Base-by-base conservation (phyloP, 2,329 filamentous ascomycete genomes). In the Zasmidium angulare region DNA sequence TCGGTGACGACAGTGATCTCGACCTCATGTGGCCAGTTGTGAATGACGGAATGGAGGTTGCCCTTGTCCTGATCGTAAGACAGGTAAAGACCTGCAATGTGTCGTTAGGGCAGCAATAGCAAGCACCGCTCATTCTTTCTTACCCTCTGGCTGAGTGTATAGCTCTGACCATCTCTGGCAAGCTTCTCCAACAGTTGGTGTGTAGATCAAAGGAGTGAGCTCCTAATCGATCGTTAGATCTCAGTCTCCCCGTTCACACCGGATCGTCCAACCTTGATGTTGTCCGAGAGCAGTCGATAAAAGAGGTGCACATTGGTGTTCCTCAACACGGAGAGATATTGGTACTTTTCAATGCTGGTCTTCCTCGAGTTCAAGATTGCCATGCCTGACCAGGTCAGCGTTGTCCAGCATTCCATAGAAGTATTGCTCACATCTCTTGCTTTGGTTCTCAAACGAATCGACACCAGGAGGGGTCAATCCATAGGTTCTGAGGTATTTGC, bases 1-100 rank as follows among this genome's bases (percentile, higher is more conserved):
- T 99, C 95, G 17, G 95, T 98, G 69, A 99, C 88, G 74, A 96
- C 93, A 72, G 92, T 96, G 73, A 99, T 99, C 76, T 97, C 91
- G 29, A 96, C 93, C 66, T 91, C 86, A 65, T 95, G 89, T 24
- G 91, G 92, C 95, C 95, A 99, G 78, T 98, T 98, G 72, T 87
- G 82, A 66, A 98, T 87, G 74, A 98, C 93, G 49, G 89, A 88
- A 70, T 87, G 86, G 65, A 98, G 90, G 63, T 93, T 91, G 72
- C 93, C 95, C 66, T 90, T 88, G 81, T 99, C 93, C 4, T 43
- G 36, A 78, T 91, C 90, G 78, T 91, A 97, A 62, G 93, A 97
- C 66, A 99, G 90, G 81, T 98, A 99, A 77, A 98, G 85, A 66
- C 86, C 82, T 81, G 46, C 24, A 59, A 53, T 11, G 3, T 21